These are phyloP conservation scores for Thyridium curvatum DNA, from an alignment of 2,329 filamentous ascomycete genomes.

Conservation along the genomic window DNA sequence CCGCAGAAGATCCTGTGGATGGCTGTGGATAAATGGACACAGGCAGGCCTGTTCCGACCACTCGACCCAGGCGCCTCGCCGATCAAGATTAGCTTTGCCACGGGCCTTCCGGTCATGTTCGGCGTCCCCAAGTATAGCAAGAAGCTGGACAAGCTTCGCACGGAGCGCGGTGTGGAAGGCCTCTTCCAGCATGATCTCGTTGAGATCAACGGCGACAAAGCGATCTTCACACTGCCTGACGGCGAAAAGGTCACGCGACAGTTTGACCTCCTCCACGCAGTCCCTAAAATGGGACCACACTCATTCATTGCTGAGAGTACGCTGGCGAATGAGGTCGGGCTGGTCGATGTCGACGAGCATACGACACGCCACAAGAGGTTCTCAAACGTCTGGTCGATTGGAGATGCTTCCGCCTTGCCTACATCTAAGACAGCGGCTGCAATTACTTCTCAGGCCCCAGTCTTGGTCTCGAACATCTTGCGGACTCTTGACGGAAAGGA, in stretches of 20 bases:
- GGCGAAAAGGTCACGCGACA: constrained; percentile 34
- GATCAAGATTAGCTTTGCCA: constrained; percentile 49
- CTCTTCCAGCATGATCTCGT: constrained; percentile 53
- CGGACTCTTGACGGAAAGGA: constrained; percentile 24
- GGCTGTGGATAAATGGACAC: constrained; percentile 53
- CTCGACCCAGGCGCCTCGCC: constrained; percentile 28
- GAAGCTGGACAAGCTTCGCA: constrained; percentile 44
- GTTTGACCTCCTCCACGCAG: constrained; percentile 51
- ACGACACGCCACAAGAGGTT: constrained; percentile 48
- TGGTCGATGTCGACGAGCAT: constrained; percentile 49
- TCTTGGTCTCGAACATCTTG: constrained; percentile 34
- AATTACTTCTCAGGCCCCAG: constrained; percentile 34
- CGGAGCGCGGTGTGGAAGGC: constrained; percentile 49
- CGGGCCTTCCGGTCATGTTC: constrained; percentile 50
- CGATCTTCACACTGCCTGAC: constrained; percentile 38
- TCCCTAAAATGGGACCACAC: constrained; percentile 54
- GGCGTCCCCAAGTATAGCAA: constrained; percentile 54
- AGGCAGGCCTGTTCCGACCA: constrained; percentile 41
- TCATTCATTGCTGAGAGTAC: constrained; percentile 45
- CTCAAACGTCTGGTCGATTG: constrained; percentile 51
- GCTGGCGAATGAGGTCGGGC: constrained; percentile 48
- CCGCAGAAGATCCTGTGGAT: constrained; percentile 60
- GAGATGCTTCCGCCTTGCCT: constrained; percentile 53
- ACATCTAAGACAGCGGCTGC: constrained; percentile 44
- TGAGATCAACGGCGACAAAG: constrained; percentile 44